Evolutionary conservation across 495 filamentous ascomycete species (phyloP).

Genomic region (Daldinia vernicosa): DNA sequence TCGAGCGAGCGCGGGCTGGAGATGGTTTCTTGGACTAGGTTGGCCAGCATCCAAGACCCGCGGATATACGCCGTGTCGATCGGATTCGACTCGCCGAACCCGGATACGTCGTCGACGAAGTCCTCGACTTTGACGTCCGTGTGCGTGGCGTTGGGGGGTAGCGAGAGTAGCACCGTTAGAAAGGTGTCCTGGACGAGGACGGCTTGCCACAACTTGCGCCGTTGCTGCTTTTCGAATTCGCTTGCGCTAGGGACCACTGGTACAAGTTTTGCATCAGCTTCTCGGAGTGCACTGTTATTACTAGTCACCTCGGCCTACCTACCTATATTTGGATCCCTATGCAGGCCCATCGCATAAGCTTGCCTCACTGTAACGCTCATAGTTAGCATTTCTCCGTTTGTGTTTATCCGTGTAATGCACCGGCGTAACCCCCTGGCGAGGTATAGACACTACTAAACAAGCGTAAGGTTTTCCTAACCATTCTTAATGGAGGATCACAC

Average conservation of each 20-base stretch:
- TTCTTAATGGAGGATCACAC: background rate
- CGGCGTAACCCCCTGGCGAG: background rate
- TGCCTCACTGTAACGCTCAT: conserved; percentile 63
- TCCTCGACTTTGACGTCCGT: conserved; percentile 75
- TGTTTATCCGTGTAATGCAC: background rate
- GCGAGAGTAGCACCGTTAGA: conserved; percentile 75
- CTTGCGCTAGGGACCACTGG: conserved; percentile 64
- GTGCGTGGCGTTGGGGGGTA: conserved; percentile 75
- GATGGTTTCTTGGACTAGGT: conserved; percentile 73
- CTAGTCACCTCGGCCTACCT: conserved; percentile 39
- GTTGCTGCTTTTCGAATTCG: conserved; percentile 71
- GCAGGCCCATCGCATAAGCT: conserved; percentile 78
- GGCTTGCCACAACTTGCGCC: conserved; percentile 78
- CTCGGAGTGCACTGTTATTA: background rate
- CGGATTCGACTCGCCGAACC: conserved; percentile 58
- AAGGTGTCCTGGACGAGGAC: conserved; percentile 80
- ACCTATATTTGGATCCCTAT: conserved; percentile 75
- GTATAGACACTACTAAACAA: background rate
- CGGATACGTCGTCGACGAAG: conserved; percentile 60
- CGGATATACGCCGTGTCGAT: conserved; percentile 73
- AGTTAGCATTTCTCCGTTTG: conserved; percentile 20
- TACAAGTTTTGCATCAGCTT: conserved; percentile 11
- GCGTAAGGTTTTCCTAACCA: background rate
- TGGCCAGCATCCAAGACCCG: conserved; percentile 75
- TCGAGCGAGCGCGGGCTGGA: conserved; percentile 72